These are phyloP conservation scores for Oenanthe sinensis DNA, from an alignment of 129 eudicot genomes.

Conservation along the genomic window DNA sequence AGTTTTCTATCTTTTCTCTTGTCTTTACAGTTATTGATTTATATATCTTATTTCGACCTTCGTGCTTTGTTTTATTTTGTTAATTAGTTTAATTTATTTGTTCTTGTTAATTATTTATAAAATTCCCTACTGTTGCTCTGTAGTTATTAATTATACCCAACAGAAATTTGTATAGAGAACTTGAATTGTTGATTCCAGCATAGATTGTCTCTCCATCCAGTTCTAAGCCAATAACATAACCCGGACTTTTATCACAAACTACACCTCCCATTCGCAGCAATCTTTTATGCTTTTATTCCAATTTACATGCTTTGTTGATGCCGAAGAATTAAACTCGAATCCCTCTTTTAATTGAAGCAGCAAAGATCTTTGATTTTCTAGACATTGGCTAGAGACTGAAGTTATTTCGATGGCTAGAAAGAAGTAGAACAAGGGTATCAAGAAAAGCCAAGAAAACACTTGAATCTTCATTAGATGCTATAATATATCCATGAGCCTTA, in stretches of 20 bases:
- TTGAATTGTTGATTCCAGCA: constrained; percentile 26
- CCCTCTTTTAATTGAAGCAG: constrained; percentile 28
- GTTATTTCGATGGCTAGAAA: not conserved
- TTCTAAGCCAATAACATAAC: constrained; percentile 39
- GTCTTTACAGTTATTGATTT: too few species aligned
- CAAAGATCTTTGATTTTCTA: constrained; percentile 23
- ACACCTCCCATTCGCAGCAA: constrained; percentile 61
- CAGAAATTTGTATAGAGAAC: constrained; percentile 24
- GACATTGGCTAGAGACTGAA: constrained; percentile 33
- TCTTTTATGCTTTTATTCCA: constrained; percentile 36
- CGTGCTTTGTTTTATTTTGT: too few species aligned
- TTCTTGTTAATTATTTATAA: too few species aligned
- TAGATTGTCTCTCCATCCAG: constrained; percentile 26
- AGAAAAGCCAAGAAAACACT: constrained; percentile 12
- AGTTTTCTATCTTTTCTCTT: too few species aligned
- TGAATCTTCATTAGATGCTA: not conserved
- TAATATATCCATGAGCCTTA: not conserved
- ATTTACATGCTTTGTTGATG: constrained; percentile 28
- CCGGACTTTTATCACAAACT: constrained; percentile 18
- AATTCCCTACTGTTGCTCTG: too few species aligned
- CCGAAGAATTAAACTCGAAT: constrained; percentile 14
- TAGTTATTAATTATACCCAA: too few species aligned
- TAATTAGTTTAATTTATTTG: too few species aligned
- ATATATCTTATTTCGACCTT: too few species aligned
- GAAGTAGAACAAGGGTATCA: constrained; percentile 16